Conservation (phyloP, 2,329 filamentous ascomycete genomes). For the Hirsutella minnesotensis region DNA sequence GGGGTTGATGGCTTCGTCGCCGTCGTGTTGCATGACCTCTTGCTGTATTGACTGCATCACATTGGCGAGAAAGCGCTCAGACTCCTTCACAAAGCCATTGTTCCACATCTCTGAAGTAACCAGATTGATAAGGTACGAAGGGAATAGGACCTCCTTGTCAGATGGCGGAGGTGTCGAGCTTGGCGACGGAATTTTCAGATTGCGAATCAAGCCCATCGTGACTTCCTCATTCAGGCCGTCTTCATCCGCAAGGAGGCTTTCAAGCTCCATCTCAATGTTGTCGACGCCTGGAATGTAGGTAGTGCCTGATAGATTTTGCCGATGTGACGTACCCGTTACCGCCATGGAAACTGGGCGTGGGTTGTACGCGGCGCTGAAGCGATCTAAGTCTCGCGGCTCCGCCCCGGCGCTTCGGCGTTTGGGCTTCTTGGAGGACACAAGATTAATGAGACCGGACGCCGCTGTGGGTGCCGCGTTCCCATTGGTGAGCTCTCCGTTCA, state of each 20-base stretch:
- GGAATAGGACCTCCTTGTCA: conserved; percentile 98
- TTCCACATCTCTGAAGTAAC: conserved; percentile 99
- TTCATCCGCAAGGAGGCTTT: conserved; percentile 87
- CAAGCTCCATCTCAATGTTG: conserved; percentile 88
- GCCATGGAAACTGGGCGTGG: conserved; percentile 96
- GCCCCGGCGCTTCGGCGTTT: conserved; percentile 87
- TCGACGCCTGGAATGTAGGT: conserved; percentile 74
- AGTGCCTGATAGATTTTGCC: conserved; percentile 60
- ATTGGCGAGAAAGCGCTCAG: conserved; percentile 94
- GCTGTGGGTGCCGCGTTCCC: conserved; percentile 34
- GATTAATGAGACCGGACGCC: conserved; percentile 77
- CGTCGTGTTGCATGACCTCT: conserved; percentile 98
- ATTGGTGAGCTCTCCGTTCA: conserved; percentile 49
- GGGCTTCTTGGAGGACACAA: conserved; percentile 93
- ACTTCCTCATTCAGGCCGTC: conserved; percentile 95
- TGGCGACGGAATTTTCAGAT: conserved; percentile 89
- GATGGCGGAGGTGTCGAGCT: conserved; percentile 79
- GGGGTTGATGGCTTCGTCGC: conserved; percentile 92
- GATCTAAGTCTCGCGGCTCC: conserved; percentile 73
- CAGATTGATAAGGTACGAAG: conserved; percentile 95
- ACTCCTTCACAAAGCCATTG: conserved; percentile 98
- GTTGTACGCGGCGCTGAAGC: conserved; percentile 87
- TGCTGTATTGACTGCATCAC: conserved; percentile 99
- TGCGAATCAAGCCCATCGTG: conserved; percentile 87
- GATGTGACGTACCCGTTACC: conserved; percentile 53